These are phyloP conservation scores for Chrysoporthe cubensis DNA, from an alignment of 2,329 filamentous ascomycete genomes.

Conservation along the genomic window DNA sequence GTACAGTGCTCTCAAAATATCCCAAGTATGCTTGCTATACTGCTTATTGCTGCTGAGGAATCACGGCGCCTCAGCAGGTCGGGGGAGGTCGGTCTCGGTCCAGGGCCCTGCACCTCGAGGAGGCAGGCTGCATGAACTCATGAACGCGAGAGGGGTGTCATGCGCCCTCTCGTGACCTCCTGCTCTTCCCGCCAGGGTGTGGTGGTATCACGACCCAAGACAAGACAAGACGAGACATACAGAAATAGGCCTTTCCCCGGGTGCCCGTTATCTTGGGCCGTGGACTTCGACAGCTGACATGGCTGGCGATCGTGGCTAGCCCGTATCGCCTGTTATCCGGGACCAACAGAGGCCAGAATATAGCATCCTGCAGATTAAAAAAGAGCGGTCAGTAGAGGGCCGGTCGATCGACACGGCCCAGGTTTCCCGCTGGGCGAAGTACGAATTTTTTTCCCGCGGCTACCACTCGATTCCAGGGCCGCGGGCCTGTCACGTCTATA, in stretches of 20 bases:
- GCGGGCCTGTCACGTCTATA: not conserved
- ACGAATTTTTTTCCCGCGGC: conserved; percentile 1
- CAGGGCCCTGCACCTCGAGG: not conserved
- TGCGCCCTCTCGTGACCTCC: not conserved
- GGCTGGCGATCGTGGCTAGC: not conserved
- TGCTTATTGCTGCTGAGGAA: not conserved
- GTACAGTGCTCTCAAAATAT: too few relatives aligned
- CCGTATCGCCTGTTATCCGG: not conserved
- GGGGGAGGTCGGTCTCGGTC: not conserved
- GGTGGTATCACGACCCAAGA: not conserved
- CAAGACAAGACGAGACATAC: too few relatives aligned
- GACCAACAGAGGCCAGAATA: not conserved
- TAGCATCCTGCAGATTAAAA: not conserved
- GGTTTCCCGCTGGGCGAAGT: not conserved
- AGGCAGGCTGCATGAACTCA: conserved; percentile 6
- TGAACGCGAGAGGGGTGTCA: not conserved
- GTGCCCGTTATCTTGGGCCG: not conserved
- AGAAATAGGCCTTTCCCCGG: too few relatives aligned
- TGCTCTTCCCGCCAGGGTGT: not conserved
- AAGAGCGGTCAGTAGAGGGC: conserved; percentile 4
- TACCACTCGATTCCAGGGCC: not conserved
- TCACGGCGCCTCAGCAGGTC: not conserved
- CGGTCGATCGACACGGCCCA: not conserved
- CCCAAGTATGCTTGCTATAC: too few relatives aligned
- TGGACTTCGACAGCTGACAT: not conserved